phyloP scores from a whole-genome alignment of 2,329 filamentous ascomycete genomes.

The Calcarisporium arbuscula region DNA sequence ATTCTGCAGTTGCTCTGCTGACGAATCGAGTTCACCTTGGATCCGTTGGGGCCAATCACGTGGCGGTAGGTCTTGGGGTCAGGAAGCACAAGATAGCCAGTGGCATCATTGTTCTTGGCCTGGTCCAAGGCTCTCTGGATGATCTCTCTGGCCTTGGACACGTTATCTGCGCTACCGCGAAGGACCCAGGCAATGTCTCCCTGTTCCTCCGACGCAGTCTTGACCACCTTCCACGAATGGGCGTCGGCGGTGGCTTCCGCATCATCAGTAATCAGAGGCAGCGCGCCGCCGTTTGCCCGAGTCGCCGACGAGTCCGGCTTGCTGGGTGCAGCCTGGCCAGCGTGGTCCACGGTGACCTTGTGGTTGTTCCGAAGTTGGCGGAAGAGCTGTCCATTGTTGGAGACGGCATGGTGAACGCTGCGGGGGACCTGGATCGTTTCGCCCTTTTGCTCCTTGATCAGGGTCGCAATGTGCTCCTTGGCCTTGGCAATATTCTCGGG shows the following conservation, averaged over 20 bases:
- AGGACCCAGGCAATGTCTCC: constrained; percentile 87
- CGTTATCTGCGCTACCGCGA: constrained; percentile 67
- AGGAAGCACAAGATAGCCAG: constrained; percentile 82
- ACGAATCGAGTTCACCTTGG: constrained; percentile 87
- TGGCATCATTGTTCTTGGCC: constrained; percentile 62
- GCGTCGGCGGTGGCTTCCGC: constrained; percentile 55
- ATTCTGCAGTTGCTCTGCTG: constrained; percentile 91
- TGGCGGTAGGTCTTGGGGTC: constrained; percentile 85
- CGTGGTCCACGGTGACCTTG: constrained; percentile 88
- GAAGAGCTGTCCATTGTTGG: constrained; percentile 91
- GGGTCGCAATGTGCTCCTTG: constrained; percentile 72
- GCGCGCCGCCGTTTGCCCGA: constrained; percentile 52
- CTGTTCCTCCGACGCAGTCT: constrained; percentile 52
- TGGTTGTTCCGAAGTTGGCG: constrained; percentile 79
- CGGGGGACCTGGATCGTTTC: constrained; percentile 82
- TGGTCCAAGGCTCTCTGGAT: constrained; percentile 69
- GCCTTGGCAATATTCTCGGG: constrained; percentile 75
- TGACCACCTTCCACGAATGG: constrained; percentile 80
- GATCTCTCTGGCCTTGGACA: constrained; percentile 72
- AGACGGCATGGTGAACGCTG: constrained; percentile 74
- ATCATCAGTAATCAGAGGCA: constrained; percentile 93
- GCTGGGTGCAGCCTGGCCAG: constrained; percentile 67
- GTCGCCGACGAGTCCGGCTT: constrained; percentile 54
- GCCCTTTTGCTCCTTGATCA: constrained; percentile 81
- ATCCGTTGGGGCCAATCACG: constrained; percentile 83